A percentile compares a stretch with the other conserved stretches of the same genome.
phyloP scores from a whole-genome alignment of 2,329 filamentous ascomycete genomes.

The Stagonosporopsis rhizophila region DNA sequence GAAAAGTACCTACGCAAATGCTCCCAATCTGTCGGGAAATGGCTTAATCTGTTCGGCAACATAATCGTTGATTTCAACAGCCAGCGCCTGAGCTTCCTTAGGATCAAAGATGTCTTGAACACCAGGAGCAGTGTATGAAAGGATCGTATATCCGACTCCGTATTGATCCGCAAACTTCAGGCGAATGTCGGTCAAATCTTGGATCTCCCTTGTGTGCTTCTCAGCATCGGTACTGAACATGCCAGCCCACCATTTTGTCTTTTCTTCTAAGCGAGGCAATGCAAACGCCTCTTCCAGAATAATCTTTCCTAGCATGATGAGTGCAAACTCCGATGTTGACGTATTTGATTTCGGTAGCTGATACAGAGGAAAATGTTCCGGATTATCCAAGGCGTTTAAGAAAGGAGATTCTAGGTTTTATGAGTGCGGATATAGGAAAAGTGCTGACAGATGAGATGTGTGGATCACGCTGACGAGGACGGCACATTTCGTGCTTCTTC shows the following conservation, averaged over 20 bases:
- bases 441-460: background rate
- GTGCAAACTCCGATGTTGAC: background rate
- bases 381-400: no score
- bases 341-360: background rate
- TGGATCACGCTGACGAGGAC: background rate
- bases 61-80: slow-evolving; percentile 57
- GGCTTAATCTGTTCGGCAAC: slow-evolving; percentile 53
- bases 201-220: slow-evolving; percentile 65
- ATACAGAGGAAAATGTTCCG: background rate
- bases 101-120: slow-evolving; percentile 57
- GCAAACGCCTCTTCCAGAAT: slow-evolving; percentile 69
- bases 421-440: background rate
- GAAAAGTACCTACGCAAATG: slow-evolving; percentile 23
- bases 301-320: slow-evolving; percentile 65
- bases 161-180: slow-evolving; percentile 55
- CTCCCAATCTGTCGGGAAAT: slow-evolving; percentile 52
- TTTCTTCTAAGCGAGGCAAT: slow-evolving; percentile 65
- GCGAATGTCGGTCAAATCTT: slow-evolving; percentile 53
- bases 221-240: slow-evolving; percentile 67
- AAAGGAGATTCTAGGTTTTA: background rate
- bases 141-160: slow-evolving; percentile 57
- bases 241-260: slow-evolving; percentile 67
- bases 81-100: slow-evolving; percentile 53
- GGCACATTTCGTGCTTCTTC: background rate
- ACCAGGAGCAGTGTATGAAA: slow-evolving; percentile 58